Evolutionary conservation across 352 stramenopile genomes (phyloP), one percentile per base, ranked within the genome.

Genomic region (Albugo candida): DNA sequence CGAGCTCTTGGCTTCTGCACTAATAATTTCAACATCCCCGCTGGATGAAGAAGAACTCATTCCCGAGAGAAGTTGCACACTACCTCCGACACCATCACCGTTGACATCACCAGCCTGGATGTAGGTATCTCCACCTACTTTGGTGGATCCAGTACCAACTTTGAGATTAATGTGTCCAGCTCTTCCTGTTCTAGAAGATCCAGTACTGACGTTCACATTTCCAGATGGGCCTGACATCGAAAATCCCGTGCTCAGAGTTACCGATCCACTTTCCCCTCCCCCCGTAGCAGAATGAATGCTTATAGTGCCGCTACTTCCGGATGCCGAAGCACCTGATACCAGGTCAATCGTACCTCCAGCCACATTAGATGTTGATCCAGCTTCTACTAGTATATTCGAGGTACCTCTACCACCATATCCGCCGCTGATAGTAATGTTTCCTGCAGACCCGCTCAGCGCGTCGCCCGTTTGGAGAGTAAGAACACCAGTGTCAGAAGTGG

Each of bases 161-260:
- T 42, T 41, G 46, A 86, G n/a, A 16, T 47, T 45, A 34, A 91
- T 52, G 54, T 73, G 56, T 34, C 77, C 77, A 24, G 69, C 67
- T 45, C 57, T 63, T 31, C 75, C 78, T 27, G 47, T 45, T 20
- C 61, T 58, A 10, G 77, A 69, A 13, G 45, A 27, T 13, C 79
- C 82, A n/a, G 79, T 86, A 17, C 56, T 80, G 8, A 94, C 46
- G 34, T 63, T 69, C 27, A 94, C 60, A 4, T 54, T 49, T 36
- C 82, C 82, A 48, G 77, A 88, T 11, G 70, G 60, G 0, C 61
- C 69, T 17, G 51, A 50, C 27, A 56, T 63, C 41, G 74, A 55
- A 41, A 54, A 45, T 43, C 59, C 79, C 36, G 62, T 75, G 36
- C 55, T 78, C 39, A 82, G 21, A 24, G 20, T 75, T 17, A 77